A percentile compares a stretch with the other conserved stretches of the same genome.
phyloP scores from a whole-genome alignment of 2,329 filamentous ascomycete genomes.

The Fusarium graminum region DNA sequence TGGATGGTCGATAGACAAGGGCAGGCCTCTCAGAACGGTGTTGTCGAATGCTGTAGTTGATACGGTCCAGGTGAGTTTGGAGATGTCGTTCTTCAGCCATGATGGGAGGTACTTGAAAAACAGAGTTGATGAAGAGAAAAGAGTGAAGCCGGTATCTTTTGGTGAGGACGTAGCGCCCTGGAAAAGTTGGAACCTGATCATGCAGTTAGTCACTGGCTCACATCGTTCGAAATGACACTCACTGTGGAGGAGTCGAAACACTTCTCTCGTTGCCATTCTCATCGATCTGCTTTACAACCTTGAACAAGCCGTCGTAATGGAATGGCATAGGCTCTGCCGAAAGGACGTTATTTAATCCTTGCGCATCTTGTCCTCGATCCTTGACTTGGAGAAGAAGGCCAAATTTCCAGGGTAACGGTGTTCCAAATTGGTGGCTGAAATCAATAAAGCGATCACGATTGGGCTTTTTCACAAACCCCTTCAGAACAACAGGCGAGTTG shows the following conservation, averaged over 20 bases:
- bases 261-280: slow-evolving; percentile 57
- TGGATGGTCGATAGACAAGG: slow-evolving; percentile 61
- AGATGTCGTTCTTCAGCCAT: slow-evolving; percentile 54
- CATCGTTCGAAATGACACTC: slow-evolving; percentile 25
- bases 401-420: slow-evolving; percentile 65
- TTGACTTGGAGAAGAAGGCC: slow-evolving; percentile 65
- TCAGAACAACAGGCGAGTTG: slow-evolving; percentile 66
- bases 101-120: slow-evolving; percentile 62
- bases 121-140: slow-evolving; percentile 66
- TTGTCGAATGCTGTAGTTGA: slow-evolving; percentile 62
- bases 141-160: slow-evolving; percentile 64
- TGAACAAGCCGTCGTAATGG: slow-evolving; percentile 70
- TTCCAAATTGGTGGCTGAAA: slow-evolving; percentile 62
- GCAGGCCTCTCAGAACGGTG: slow-evolving; percentile 58
- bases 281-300: slow-evolving; percentile 58
- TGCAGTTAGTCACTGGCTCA: not conserved
- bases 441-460: slow-evolving; percentile 60
- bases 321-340: slow-evolving; percentile 69
- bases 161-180: slow-evolving; percentile 62
- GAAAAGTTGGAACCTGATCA: slow-evolving; percentile 64
- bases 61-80: slow-evolving; percentile 62
- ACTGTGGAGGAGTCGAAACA: slow-evolving; percentile 60
- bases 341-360: slow-evolving; percentile 65
- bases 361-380: slow-evolving; percentile 59
- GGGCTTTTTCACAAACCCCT: slow-evolving; percentile 63